Evolutionary conservation across 2,329 filamentous ascomycete species (phyloP).

Genomic region (Verticillium isaacii): DNA sequence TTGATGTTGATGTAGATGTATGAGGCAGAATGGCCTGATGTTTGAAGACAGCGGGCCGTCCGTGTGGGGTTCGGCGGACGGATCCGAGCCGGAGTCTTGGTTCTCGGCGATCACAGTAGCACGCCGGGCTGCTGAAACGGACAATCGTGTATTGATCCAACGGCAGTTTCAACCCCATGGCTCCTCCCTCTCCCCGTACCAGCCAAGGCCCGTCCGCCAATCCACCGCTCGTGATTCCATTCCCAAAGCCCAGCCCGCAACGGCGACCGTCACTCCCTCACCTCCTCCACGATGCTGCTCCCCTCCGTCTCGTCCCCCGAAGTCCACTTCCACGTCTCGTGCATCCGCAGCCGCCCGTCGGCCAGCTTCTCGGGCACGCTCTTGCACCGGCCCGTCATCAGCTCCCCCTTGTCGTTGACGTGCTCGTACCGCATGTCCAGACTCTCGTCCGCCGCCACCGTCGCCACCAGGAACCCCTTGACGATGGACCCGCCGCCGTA

Average conservation of each 20-base stretch:
- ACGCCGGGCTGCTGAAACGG: too few relatives aligned
- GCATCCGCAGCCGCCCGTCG: slow-evolving; percentile 18
- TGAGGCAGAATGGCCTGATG: neutral
- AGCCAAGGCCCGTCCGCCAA: too few relatives aligned
- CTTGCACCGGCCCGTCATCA: slow-evolving; percentile 19
- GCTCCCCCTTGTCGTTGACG: slow-evolving; percentile 16
- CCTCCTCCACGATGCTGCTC: slow-evolving; percentile 18
- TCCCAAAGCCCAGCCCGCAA: too few relatives aligned
- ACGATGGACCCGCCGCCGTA: slow-evolving; percentile 18
- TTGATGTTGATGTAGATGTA: neutral
- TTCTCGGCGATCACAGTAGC: too few relatives aligned
- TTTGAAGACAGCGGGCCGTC: too few relatives aligned
- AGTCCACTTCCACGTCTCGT: slow-evolving; percentile 21
- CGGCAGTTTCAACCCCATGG: too few relatives aligned
- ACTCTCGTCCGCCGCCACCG: slow-evolving; percentile 11
- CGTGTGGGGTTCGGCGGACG: too few relatives aligned
- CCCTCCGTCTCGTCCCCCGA: slow-evolving; percentile 16
- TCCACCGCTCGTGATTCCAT: too few relatives aligned
- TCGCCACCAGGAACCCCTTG: slow-evolving; percentile 16
- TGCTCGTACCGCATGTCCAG: slow-evolving; percentile 22
- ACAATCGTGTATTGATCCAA: too few relatives aligned
- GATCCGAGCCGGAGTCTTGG: too few relatives aligned
- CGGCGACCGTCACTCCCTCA: slow-evolving; percentile 4
- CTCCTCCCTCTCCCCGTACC: too few relatives aligned
- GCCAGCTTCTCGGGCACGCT: slow-evolving; percentile 14